These are phyloP conservation scores for Pichia sp. DNA, from an alignment of 1,139 yeast species.

Conservation along the genomic window DNA sequence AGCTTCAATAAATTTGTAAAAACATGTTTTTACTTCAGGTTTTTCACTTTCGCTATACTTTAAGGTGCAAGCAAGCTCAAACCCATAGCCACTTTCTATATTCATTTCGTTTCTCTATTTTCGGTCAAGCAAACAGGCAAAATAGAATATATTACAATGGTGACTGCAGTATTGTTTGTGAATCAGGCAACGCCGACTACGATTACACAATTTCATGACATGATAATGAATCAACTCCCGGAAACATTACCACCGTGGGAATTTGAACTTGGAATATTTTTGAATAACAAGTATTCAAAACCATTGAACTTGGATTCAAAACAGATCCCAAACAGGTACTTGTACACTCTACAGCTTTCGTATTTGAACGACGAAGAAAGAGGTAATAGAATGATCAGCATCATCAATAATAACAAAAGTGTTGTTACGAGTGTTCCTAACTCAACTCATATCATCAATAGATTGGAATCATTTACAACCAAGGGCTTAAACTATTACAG, in stretches of 20 bases:
- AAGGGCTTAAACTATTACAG: slow-evolving; percentile 10
- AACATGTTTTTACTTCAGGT: not conserved
- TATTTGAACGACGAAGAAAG: slow-evolving; percentile 39
- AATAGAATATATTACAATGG: slow-evolving; percentile 15
- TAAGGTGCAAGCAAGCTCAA: not conserved
- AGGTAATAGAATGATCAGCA: slow-evolving; percentile 42
- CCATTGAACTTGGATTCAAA: slow-evolving; percentile 39
- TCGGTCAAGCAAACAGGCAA: no score
- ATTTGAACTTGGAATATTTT: slow-evolving; percentile 58
- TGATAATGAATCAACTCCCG: slow-evolving; percentile 60
- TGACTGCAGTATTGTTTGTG: slow-evolving; percentile 43
- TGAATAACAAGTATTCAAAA: slow-evolving; percentile 54
- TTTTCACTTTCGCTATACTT: not conserved
- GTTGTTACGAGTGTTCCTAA: slow-evolving; percentile 40
- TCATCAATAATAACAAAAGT: slow-evolving; percentile 46
- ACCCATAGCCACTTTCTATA: no score
- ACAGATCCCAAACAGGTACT: slow-evolving; percentile 43
- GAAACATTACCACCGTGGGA: slow-evolving; percentile 57
- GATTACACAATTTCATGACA: slow-evolving; percentile 63
- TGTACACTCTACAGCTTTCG: slow-evolving; percentile 55
- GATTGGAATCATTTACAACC: slow-evolving; percentile 14
- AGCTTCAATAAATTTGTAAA: not conserved
- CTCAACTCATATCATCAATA: slow-evolving; percentile 17
- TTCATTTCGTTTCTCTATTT: no score
- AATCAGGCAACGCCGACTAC: slow-evolving; percentile 60